Conservation (phyloP, 2,329 filamentous ascomycete genomes). For the Colletotrichum gloeosporioides region DNA sequence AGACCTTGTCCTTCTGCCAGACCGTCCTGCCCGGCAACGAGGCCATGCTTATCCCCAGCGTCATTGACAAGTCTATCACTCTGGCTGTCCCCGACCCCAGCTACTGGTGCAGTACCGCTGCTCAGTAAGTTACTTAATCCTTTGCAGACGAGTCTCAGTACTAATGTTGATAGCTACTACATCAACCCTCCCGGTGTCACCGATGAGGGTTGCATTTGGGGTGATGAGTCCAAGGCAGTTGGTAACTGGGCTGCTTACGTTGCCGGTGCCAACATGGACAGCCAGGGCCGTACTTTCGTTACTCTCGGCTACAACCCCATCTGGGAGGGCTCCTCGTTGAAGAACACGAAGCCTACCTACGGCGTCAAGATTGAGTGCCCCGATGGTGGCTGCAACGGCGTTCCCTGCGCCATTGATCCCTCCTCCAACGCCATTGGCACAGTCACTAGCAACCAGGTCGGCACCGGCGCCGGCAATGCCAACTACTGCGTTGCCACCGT, state of each 20-base stretch:
- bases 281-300: slow-evolving; percentile 70
- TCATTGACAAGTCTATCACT: slow-evolving; percentile 60
- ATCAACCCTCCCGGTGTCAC: slow-evolving; percentile 76
- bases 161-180: slow-evolving; percentile 62
- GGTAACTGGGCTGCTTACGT: slow-evolving; percentile 84
- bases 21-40: slow-evolving; percentile 81
- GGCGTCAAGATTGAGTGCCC: slow-evolving; percentile 75
- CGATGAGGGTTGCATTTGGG: slow-evolving; percentile 74
- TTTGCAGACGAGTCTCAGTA: background rate
- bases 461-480: slow-evolving; percentile 70
- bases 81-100: slow-evolving; percentile 73
- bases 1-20: slow-evolving; percentile 75
- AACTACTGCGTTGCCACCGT: slow-evolving; percentile 81
- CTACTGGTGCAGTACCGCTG: slow-evolving; percentile 77
- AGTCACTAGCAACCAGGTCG: slow-evolving; percentile 59
- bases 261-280: slow-evolving; percentile 74
- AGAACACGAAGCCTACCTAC: slow-evolving; percentile 64
- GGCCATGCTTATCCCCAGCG: slow-evolving; percentile 82
- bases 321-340: slow-evolving; percentile 63
- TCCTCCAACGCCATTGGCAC: slow-evolving; percentile 58
- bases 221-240: slow-evolving; percentile 62
- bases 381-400: slow-evolving; percentile 68
- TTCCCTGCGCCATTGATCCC: slow-evolving; percentile 77
- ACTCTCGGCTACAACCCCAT: slow-evolving; percentile 83
- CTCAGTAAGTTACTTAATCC: slow-evolving; percentile 62